Evolutionary conservation across 148 eudicot species (phyloP).

Genomic region (Arbutus unedo): DNA sequence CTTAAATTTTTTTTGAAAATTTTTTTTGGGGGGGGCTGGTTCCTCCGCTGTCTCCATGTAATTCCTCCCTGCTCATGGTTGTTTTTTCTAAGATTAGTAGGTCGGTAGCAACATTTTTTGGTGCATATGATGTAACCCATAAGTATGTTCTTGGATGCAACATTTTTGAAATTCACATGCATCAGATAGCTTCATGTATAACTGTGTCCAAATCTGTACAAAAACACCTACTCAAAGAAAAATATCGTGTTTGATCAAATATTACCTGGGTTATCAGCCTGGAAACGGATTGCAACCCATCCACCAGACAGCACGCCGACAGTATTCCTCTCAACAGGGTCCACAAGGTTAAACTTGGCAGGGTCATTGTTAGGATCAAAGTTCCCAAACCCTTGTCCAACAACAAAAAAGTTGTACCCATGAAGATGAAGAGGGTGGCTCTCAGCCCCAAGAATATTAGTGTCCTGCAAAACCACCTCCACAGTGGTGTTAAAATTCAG

Average conservation of each 20-base stretch:
- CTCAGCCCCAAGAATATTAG: constrained; percentile 61
- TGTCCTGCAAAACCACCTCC: constrained; percentile 63
- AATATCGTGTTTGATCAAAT: neutral
- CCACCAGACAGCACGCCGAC: constrained; percentile 66
- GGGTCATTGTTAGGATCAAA: constrained; percentile 54
- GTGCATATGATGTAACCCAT: too few relatives aligned
- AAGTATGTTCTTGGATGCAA: too few relatives aligned
- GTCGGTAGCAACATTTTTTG: too few relatives aligned
- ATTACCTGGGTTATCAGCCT: constrained; percentile 63
- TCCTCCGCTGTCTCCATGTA: too few relatives aligned
- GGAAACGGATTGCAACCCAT: constrained; percentile 67
- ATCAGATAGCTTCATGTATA: neutral
- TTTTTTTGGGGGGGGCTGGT: too few relatives aligned
- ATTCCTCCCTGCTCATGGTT: too few relatives aligned
- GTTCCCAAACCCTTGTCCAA: constrained; percentile 72
- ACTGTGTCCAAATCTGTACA: neutral
- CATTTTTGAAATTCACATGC: neutral
- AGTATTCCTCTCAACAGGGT: constrained; percentile 64
- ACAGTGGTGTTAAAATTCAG: constrained; percentile 56
- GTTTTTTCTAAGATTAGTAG: too few relatives aligned
- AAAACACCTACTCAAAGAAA: too few relatives aligned
- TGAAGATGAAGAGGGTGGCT: constrained; percentile 80
- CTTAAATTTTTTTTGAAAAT: too few relatives aligned
- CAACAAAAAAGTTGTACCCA: constrained; percentile 56
- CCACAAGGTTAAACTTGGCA: constrained; percentile 51